phyloP scores from a whole-genome alignment of 192 early-diverging fungal species.

The Backusella circina region DNA sequence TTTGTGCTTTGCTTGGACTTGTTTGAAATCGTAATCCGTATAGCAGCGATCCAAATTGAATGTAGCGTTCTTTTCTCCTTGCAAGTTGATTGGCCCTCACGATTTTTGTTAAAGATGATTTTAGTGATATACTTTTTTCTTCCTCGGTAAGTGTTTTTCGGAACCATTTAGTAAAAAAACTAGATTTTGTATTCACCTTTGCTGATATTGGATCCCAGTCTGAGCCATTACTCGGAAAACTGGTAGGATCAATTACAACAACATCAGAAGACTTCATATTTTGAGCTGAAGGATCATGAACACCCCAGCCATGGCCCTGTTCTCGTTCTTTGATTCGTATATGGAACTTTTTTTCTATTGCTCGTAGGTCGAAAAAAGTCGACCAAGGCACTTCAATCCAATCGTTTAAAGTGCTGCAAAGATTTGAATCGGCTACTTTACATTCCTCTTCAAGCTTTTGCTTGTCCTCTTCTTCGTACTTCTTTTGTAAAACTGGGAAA shows the following conservation, averaged over 20 bases:
- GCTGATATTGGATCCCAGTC: slow-evolving; percentile 4
- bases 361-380: slow-evolving; percentile 16
- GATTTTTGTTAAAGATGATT: not conserved
- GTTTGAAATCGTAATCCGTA: slow-evolving; percentile 16
- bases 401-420: not conserved
- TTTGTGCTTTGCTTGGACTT: not conserved
- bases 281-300: not conserved
- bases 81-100: not conserved
- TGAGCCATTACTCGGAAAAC: slow-evolving; percentile 16
- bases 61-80: not conserved
- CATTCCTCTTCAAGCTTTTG: not conserved
- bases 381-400: slow-evolving; percentile 30
- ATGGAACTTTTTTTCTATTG: slow-evolving; percentile 8
- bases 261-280: not conserved
- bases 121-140: not conserved
- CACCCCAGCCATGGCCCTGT: slow-evolving; percentile 11
- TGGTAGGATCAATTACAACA: slow-evolving; percentile 11
- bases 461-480: slow-evolving; percentile 7
- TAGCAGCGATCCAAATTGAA: slow-evolving; percentile 26
- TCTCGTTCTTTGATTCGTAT: slow-evolving; percentile 18
- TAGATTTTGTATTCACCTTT: not conserved
- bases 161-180: not conserved
- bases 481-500: slow-evolving; percentile 2
- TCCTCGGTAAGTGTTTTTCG: not conserved
- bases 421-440: not conserved